Evolutionary conservation across 257 asterid genomes (phyloP).

Genomic region (Lycium barbarum): DNA sequence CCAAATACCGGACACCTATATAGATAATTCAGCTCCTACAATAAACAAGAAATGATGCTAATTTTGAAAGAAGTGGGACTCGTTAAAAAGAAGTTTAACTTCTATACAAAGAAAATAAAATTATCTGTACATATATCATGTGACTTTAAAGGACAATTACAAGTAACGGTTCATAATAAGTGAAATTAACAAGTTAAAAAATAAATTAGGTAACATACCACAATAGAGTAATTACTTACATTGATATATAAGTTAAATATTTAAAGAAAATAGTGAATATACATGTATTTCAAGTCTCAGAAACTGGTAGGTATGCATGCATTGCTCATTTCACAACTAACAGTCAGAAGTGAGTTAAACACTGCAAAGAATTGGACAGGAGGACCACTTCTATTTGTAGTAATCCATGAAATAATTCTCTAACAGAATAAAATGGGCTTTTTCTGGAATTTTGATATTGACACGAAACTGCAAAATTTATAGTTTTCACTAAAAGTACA

Average conservation of each 20-base stretch:
- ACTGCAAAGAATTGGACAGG: not conserved
- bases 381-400: not conserved
- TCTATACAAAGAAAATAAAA: not conserved
- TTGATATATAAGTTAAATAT: not conserved
- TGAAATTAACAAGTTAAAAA: too few relatives aligned
- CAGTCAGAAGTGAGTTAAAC: not conserved
- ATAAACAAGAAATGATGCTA: not conserved
- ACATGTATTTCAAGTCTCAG: not conserved
- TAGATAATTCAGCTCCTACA: not conserved
- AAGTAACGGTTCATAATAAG: too few relatives aligned
- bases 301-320: too few relatives aligned
- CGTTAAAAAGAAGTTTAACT: not conserved
- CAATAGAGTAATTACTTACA: not conserved
- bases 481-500: not conserved
- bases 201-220: not conserved
- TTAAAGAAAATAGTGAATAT: not conserved
- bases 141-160: too few relatives aligned
- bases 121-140: not conserved
- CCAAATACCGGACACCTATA: not conserved
- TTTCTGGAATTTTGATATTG: not conserved
- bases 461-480: not conserved
- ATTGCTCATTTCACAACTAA: not conserved
- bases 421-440: not conserved
- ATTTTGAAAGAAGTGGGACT: too few relatives aligned
- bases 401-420: not conserved